phyloP scores from a whole-genome alignment of 306 rosid genomes.

The Inga leiocalycina region DNA sequence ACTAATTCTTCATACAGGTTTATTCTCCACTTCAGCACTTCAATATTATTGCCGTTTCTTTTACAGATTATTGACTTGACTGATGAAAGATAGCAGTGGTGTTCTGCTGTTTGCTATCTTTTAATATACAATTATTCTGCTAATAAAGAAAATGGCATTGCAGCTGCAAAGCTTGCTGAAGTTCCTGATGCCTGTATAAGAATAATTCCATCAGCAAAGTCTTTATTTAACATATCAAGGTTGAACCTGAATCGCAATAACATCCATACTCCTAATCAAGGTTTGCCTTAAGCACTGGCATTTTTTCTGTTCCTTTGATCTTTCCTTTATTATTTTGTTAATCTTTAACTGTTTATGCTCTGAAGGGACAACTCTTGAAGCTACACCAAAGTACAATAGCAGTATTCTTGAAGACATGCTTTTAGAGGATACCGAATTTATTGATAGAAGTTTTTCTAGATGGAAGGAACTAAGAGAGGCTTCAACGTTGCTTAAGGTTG shows the following conservation, averaged over 20 bases:
- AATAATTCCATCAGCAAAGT: conserved; percentile 67
- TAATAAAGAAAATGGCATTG: conserved; percentile 23
- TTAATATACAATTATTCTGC: conserved; percentile 8
- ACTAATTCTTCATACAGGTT: conserved; percentile 76
- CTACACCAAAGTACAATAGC: conserved; percentile 86
- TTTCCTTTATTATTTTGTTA: conserved; percentile 23
- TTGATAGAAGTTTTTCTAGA: conserved; percentile 53
- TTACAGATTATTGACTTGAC: not conserved
- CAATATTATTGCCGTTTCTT: not conserved
- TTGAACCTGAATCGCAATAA: conserved; percentile 71
- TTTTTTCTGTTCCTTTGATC: conserved; percentile 19
- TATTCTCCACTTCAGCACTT: conserved; percentile 18
- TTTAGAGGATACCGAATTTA: conserved; percentile 63
- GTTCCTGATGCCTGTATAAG: conserved; percentile 58
- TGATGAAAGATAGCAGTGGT: not conserved
- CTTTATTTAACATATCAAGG: conserved; percentile 58
- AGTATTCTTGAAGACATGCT: conserved; percentile 92
- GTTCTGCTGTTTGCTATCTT: not conserved
- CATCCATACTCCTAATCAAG: conserved; percentile 62
- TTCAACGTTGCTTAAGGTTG: conserved; percentile 76
- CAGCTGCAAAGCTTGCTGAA: conserved; percentile 57
- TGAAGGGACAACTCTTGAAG: conserved; percentile 54
- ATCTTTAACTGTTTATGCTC: conserved; percentile 31
- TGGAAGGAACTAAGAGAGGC: conserved; percentile 80
- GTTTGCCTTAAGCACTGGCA: conserved; percentile 39